Evolutionary conservation across 345 rosid species (phyloP).

Genomic region (Reutealis trisperma): DNA sequence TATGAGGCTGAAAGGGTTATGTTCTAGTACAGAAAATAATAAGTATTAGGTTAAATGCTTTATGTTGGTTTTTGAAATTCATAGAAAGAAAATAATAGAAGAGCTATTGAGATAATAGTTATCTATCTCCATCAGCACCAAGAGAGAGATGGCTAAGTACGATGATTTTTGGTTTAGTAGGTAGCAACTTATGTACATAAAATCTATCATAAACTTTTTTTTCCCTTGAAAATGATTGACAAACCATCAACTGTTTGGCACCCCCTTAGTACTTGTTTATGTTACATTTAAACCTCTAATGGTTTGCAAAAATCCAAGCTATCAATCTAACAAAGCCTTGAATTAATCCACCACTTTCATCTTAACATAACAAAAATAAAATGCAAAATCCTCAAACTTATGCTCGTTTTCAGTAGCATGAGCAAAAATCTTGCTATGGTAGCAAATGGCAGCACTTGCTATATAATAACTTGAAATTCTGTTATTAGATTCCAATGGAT

Average conservation of each 20-base stretch:
- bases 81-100: neutral
- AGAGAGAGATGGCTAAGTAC: neutral
- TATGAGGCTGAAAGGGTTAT: neutral
- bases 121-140: neutral
- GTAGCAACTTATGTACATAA: neutral
- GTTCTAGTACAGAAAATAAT: neutral
- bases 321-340: neutral
- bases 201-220: neutral
- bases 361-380: neutral
- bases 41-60: neutral
- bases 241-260: neutral
- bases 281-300: too few species aligned
- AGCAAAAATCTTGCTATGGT: neutral
- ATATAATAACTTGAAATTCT: neutral
- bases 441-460: neutral
- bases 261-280: neutral
- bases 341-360: neutral
- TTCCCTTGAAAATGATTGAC: neutral
- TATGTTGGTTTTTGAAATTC: neutral
- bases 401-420: neutral
- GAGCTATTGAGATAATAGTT: neutral
- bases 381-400: neutral
- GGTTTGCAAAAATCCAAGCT: neutral
- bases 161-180: neutral
- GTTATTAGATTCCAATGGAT: neutral